Base-by-base conservation (phyloP, 1,284 basidiomycete genomes). In the Coniferiporia weirii region DNA sequence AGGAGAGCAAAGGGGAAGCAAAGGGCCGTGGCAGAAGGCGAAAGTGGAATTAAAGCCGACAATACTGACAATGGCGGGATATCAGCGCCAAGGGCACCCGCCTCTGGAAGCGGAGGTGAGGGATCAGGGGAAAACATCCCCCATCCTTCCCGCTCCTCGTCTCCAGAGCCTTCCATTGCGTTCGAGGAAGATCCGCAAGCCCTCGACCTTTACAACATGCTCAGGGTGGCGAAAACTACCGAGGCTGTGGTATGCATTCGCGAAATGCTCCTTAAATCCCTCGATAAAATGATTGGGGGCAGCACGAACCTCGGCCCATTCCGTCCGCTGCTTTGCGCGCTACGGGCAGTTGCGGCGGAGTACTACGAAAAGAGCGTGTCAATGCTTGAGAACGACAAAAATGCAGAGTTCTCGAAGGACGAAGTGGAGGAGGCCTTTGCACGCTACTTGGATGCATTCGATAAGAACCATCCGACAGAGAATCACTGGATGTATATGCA, bases 391-490 rank as follows among this genome's bases (percentile, higher is more conserved):
- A n/a, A 20, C 8, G 44, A 46, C 19, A 17, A n/a, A 20, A 46
- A 46, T 46, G 44, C 32, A 27, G 46, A 48, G 46, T 56, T 48
- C 34, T 38, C 54, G n/a, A 56, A 36, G 35, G 46, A 56, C 17
- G 45, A 56, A 10, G 17, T 56, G 15, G 54, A 56, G 20, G 45
- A 48, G 8, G 46, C 46, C 3, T 56, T 56, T 32, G 54, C 27
- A n/a, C 45, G 54, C 27, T 56, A 56, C 35, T 48, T 56, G 35
- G 7, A 35, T 8, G 54, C 54, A 27, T 56, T 56, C 46, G 45
- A 56, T n/a, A 20, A 35, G 46, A 17, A 36, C 20, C 47, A 48
- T 34, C 54, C 54, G 7, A 22, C 46, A 15, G n/a, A 36, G 34
- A 20, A 47, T 5, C 12, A 48, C 46, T 56, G 54, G 54, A 9